A percentile compares a stretch with the other conserved stretches of the same genome.
These are phyloP conservation scores for Phytophthora agathidicida DNA, from an alignment of 352 stramenopile species.

Conservation along the genomic window DNA sequence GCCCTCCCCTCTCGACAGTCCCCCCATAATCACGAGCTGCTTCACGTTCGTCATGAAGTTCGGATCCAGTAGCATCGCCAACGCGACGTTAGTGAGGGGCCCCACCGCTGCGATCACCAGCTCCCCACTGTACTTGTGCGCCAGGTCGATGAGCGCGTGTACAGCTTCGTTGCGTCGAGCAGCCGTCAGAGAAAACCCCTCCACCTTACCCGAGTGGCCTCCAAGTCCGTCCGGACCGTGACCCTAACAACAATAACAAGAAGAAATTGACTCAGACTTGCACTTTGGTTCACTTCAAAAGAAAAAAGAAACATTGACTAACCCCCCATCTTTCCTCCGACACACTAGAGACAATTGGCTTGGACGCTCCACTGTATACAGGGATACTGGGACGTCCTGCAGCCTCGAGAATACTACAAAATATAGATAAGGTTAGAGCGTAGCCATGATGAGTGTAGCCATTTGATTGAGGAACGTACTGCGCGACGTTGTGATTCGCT, in stretches of 20 bases:
- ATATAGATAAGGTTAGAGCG: not conserved
- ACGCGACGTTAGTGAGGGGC: constrained; percentile 80
- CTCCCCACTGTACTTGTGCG: constrained; percentile 61
- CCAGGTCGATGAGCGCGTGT: constrained; percentile 64
- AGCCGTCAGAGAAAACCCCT: constrained; percentile 26
- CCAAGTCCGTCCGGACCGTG: constrained; percentile 80
- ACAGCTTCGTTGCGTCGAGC: constrained; percentile 69
- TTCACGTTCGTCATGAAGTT: constrained; percentile 65
- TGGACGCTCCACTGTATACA: constrained; percentile 67
- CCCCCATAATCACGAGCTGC: constrained; percentile 79
- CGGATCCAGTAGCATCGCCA: constrained; percentile 77
- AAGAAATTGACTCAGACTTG: not conserved
- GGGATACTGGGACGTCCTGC: constrained; percentile 55
- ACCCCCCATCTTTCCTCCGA: constrained; percentile 71
- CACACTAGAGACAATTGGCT: constrained; percentile 69
- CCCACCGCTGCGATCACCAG: constrained; percentile 80
- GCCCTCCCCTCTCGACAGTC: constrained; percentile 66
- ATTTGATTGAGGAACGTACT: constrained; percentile 67
- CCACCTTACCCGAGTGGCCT: constrained; percentile 50
- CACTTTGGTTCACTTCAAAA: not conserved
- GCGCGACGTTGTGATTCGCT: constrained; percentile 81
- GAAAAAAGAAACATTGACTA: not conserved
- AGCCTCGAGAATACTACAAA: constrained; percentile 63
- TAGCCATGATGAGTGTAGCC: not conserved
- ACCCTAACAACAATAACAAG: constrained; percentile 34